phyloP scores from a whole-genome alignment of 805 yeast genomes.

The Wickerhamomyces pijperi region DNA sequence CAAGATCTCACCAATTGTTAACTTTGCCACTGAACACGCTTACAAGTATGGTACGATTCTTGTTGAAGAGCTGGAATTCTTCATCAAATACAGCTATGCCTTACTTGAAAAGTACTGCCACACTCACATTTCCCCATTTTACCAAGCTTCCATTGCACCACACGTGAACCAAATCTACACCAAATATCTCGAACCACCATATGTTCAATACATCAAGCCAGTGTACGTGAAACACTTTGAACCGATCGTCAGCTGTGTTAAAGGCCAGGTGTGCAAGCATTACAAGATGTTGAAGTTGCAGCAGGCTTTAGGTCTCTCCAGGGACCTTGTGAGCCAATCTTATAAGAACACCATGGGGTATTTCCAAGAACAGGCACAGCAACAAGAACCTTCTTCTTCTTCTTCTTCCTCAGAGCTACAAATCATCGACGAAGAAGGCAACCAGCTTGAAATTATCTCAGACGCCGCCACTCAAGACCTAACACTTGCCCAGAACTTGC shows the following conservation, averaged over 20 bases:
- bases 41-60: slow-evolving; percentile 1
- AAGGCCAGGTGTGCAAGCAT: slow-evolving; percentile 4
- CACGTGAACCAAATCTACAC: not conserved
- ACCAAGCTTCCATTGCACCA: not conserved
- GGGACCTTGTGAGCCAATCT: slow-evolving; percentile 7
- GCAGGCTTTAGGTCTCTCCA: slow-evolving; percentile 11
- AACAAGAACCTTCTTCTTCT: too few relatives aligned
- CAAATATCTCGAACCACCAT: not conserved
- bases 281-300: slow-evolving; percentile 11
- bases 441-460: slow-evolving; percentile 5
- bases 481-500: slow-evolving; percentile 23
- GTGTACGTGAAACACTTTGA: not conserved
- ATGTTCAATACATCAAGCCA: not conserved
- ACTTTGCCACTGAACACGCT: not conserved
- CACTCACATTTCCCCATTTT: not conserved
- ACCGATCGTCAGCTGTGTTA: slow-evolving; percentile 2
- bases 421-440: slow-evolving; percentile 1
- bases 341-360: slow-evolving; percentile 9
- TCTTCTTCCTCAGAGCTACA: not conserved
- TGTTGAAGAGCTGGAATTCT: not conserved
- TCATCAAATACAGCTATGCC: not conserved
- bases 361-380: slow-evolving; percentile 2
- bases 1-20: not conserved
- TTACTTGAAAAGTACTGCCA: not conserved
- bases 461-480: too few relatives aligned